Percentiles rank a stretch among this genome's conserved stretches.
Evolutionary conservation across 768 basidiomycete species (phyloP).

Genomic region (Mycena rosella): DNA sequence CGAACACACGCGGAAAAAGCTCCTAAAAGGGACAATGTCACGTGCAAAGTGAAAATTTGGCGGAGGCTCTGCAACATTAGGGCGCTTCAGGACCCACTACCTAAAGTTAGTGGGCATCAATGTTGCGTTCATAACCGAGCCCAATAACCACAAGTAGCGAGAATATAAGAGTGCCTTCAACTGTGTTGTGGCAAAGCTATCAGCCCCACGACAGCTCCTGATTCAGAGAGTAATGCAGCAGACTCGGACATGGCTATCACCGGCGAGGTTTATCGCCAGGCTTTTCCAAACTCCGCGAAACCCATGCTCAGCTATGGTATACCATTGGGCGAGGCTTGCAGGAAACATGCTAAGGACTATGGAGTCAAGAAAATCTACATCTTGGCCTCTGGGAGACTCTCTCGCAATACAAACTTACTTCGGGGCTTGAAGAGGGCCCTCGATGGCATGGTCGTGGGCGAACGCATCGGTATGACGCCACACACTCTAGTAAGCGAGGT

Average conservation of each 20-base stretch:
- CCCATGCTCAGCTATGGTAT: constrained; percentile 8
- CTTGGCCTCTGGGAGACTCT: constrained; percentile 9
- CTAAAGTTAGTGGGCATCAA: no score
- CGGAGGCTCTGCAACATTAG: no score
- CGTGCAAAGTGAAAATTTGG: no score
- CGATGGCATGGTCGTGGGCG: constrained; percentile 8
- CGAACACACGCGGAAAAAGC: no score
- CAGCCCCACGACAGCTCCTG: constrained; percentile 6
- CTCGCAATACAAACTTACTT: constrained; percentile 6
- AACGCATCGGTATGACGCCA: constrained; percentile 6
- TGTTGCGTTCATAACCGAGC: constrained; percentile 6
- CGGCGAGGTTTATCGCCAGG: background rate
- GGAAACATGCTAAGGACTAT: constrained; percentile 7
- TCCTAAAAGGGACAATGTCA: no score
- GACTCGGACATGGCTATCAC: constrained; percentile 8
- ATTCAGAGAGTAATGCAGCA: constrained; percentile 1
- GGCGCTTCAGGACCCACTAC: no score
- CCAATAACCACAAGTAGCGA: constrained; percentile 3
- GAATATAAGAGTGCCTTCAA: constrained; percentile 8
- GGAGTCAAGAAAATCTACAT: constrained; percentile 14
- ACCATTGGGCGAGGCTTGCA: constrained; percentile 6
- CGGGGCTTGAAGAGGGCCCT: constrained; percentile 3
- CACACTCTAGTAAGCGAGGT: constrained; percentile 6
- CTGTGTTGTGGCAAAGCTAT: constrained; percentile 10
- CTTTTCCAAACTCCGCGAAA: constrained; percentile 5